Percentiles rank a stretch among this genome's conserved stretches.
Evolutionary conservation across 2,329 filamentous ascomycete genomes (phyloP).

Genomic region (Blastomyces silverae): DNA sequence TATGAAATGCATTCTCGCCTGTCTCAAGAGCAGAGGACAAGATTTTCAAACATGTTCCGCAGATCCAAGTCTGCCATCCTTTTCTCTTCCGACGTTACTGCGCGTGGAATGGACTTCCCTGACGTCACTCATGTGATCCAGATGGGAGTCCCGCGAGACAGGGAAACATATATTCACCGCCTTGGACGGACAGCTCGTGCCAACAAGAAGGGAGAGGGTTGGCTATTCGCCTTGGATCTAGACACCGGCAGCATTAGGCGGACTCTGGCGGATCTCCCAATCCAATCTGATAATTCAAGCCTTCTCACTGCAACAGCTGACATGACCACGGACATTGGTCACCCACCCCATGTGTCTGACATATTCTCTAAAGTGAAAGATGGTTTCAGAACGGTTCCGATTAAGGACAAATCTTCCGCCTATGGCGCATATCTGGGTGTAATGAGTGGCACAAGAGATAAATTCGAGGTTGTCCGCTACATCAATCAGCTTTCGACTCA

Average conservation of each 20-base stretch:
- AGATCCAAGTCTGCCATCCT: slow-evolving; percentile 56
- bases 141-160: slow-evolving; percentile 56
- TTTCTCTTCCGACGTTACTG: slow-evolving; percentile 72
- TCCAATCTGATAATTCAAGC: slow-evolving; percentile 45
- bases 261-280: slow-evolving; percentile 49
- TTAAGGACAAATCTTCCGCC: slow-evolving; percentile 41
- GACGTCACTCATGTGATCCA: slow-evolving; percentile 75
- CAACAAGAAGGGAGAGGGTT: slow-evolving; percentile 57
- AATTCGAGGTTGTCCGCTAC: slow-evolving; percentile 2
- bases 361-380: slow-evolving; percentile 37
- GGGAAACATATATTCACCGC: slow-evolving; percentile 70
- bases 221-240: slow-evolving; percentile 50
- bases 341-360: slow-evolving; percentile 18
- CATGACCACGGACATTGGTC: slow-evolving; percentile 28
- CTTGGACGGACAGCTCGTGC: slow-evolving; percentile 67
- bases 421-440: slow-evolving; percentile 51
- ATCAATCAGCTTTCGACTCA: slow-evolving; percentile 31
- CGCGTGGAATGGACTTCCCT: slow-evolving; percentile 77
- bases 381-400: not conserved
- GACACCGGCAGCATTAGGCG: slow-evolving; percentile 48
- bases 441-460: not conserved
- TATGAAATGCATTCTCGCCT: slow-evolving; percentile 74
- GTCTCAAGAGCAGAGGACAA: slow-evolving; percentile 61
- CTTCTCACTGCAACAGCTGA: slow-evolving; percentile 36
- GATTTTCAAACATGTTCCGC: slow-evolving; percentile 66